Evolutionary conservation across 352 stramenopile genomes (phyloP).

Genomic region (Pythium dissotocum): DNA sequence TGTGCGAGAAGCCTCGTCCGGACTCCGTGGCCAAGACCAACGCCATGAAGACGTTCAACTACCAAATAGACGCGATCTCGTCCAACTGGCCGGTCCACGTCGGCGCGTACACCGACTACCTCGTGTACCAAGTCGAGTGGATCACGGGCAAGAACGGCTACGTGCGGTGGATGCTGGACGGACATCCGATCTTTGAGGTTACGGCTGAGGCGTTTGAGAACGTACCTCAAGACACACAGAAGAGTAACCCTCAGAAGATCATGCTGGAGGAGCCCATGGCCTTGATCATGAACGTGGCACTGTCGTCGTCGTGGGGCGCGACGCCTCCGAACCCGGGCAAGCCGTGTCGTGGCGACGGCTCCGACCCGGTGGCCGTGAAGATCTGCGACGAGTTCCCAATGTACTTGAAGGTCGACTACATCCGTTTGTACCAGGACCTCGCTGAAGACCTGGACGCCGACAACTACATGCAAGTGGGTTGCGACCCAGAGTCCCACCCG

Average conservation of each 20-base stretch:
- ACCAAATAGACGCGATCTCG: constrained; percentile 80
- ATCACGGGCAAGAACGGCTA: constrained; percentile 64
- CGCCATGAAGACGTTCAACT: constrained; percentile 65
- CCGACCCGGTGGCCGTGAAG: too few species aligned
- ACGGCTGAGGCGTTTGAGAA: constrained; percentile 51
- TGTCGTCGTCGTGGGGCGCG: constrained; percentile 87
- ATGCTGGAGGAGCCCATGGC: constrained; percentile 92
- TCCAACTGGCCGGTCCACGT: constrained; percentile 71
- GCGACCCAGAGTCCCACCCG: too few species aligned
- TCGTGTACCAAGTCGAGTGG: constrained; percentile 77
- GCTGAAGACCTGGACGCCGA: too few species aligned
- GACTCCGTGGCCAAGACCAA: constrained; percentile 39
- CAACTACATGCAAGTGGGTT: too few species aligned
- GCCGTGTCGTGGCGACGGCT: constrained; percentile 43
- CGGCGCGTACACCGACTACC: constrained; percentile 54
- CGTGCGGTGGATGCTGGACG: constrained; percentile 70
- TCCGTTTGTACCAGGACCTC: too few species aligned
- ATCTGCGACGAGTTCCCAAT: too few species aligned
- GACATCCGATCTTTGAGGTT: constrained; percentile 60
- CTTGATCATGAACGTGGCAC: constrained; percentile 92
- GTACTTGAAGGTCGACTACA: too few species aligned
- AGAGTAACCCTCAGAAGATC: constrained; percentile 52
- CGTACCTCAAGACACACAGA: constrained; percentile 45
- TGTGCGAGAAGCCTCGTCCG: constrained; percentile 45
- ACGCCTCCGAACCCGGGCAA: constrained; percentile 49